These are phyloP conservation scores for Lactarius trivialis DNA, from an alignment of 768 basidiomycete genomes.

Conservation along the genomic window DNA sequence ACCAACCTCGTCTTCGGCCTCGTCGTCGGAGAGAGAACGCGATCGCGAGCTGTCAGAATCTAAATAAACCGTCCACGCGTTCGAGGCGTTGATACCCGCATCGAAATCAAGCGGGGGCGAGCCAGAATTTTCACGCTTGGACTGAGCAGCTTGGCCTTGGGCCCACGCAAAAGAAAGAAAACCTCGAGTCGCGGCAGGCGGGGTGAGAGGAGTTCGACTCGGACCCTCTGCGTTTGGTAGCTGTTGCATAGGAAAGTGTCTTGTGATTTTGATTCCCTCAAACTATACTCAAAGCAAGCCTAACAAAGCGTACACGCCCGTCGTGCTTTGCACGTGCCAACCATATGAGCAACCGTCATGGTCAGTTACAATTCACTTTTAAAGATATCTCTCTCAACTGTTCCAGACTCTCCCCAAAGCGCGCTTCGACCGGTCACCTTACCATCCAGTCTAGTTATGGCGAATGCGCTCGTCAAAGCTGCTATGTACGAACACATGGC, in stretches of 20 bases:
- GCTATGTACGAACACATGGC: constrained; percentile 86
- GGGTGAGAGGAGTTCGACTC: constrained; percentile 16
- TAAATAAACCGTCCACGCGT: constrained; percentile 67
- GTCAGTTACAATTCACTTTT: not conserved
- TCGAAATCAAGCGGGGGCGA: constrained; percentile 46
- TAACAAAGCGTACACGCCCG: not conserved
- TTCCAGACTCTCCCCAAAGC: not conserved
- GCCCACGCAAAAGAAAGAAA: constrained; percentile 17
- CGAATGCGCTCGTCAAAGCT: constrained; percentile 45
- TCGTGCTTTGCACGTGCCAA: constrained; percentile 9
- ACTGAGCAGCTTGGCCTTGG: constrained; percentile 10
- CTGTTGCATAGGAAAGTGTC: constrained; percentile 7
- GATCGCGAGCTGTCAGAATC: constrained; percentile 31
- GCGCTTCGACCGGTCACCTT: constrained; percentile 13
- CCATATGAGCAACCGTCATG: constrained; percentile 4
- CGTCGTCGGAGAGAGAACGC: constrained; percentile 49
- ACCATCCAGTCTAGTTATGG: constrained; percentile 15
- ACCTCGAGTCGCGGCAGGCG: constrained; percentile 13
- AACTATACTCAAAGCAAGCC: not conserved
- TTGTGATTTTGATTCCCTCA: not conserved
- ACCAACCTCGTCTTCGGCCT: constrained; percentile 29
- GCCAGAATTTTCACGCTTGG: constrained; percentile 4
- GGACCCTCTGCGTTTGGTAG: not conserved
- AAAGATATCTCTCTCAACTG: not conserved
- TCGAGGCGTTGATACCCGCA: constrained; percentile 69